Evolutionary conservation across 2,329 filamentous ascomycete genomes (phyloP).

Genomic region (Oidium heveae): DNA sequence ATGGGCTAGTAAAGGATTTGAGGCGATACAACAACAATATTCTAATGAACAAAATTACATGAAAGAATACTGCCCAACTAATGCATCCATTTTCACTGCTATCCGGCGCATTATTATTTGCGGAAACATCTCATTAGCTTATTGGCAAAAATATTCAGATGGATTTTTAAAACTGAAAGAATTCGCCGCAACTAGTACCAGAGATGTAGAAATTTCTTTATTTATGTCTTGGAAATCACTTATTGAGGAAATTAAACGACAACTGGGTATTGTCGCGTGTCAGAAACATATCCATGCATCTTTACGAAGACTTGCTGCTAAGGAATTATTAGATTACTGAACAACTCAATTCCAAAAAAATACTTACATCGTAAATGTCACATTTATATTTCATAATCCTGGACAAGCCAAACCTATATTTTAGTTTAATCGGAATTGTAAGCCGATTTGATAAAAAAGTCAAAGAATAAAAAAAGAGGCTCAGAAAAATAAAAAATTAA

Average conservation of each 20-base stretch:
- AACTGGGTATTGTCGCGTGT: not conserved
- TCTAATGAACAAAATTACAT: not conserved
- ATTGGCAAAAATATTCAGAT: conserved; percentile 1
- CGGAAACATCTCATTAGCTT: not conserved
- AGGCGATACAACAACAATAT: not conserved
- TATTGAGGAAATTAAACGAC: not conserved
- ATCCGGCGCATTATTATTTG: not conserved
- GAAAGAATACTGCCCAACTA: not conserved
- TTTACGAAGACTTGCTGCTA: not conserved
- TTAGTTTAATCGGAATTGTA: too few species aligned
- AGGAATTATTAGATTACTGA: not conserved
- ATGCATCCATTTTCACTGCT: not conserved
- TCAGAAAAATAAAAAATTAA: too few species aligned
- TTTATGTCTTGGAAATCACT: not conserved
- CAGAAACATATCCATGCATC: not conserved
- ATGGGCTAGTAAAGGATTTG: not conserved
- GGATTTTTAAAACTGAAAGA: not conserved
- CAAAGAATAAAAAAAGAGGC: too few species aligned
- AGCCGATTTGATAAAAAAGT: too few species aligned
- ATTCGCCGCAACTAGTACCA: too few species aligned
- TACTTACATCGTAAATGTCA: too few species aligned
- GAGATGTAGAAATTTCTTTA: not conserved
- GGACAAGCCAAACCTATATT: too few species aligned
- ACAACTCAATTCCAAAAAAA: too few species aligned
- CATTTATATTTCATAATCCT: too few species aligned